A percentile compares a stretch with the other conserved stretches of the same genome.
Conservation (phyloP, 2,329 filamentous ascomycete genomes). For the Celoporthe dispersa region DNA sequence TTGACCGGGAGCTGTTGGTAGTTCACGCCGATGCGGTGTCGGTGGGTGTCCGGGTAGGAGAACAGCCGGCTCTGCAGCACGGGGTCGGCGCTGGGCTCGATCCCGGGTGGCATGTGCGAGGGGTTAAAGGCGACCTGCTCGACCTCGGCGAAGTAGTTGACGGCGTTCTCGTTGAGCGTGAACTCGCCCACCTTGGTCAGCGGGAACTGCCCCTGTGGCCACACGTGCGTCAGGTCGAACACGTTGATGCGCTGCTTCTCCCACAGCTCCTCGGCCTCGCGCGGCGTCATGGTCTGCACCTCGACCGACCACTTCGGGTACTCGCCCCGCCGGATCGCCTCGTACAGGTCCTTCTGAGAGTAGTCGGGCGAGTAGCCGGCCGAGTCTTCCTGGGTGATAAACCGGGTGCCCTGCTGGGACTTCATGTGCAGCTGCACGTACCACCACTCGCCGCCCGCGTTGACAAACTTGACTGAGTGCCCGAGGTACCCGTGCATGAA, state of each 20-base stretch:
- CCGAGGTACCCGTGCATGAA: constrained; percentile 60
- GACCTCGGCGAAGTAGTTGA: constrained; percentile 72
- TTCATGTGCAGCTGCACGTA: constrained; percentile 60
- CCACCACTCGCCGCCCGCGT: constrained; percentile 56
- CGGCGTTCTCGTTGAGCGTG: constrained; percentile 58
- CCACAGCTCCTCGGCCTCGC: constrained; percentile 54
- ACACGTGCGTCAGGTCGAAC: constrained; percentile 63
- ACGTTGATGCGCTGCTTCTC: constrained; percentile 47
- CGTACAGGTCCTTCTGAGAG: constrained; percentile 56
- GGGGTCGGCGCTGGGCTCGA: constrained; percentile 65
- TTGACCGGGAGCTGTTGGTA: constrained; percentile 69
- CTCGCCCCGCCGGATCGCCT: constrained; percentile 56
- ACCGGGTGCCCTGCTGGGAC: constrained; percentile 57
- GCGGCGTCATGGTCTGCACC: constrained; percentile 56
- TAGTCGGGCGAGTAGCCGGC: constrained; percentile 51
- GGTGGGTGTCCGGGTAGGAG: constrained; percentile 65
- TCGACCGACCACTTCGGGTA: constrained; percentile 60
- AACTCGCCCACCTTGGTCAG: constrained; percentile 57
- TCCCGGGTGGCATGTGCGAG: constrained; percentile 65
- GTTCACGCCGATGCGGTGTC: constrained; percentile 66
- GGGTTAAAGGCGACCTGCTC: constrained; percentile 72
- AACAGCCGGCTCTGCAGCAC: constrained; percentile 65
- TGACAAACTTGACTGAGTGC: constrained; percentile 60
- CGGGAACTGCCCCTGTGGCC: constrained; percentile 58
- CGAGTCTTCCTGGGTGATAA: constrained; percentile 54